phyloP scores from a whole-genome alignment of 2,329 filamentous ascomycete genomes.

The Fusarium beomiforme region DNA sequence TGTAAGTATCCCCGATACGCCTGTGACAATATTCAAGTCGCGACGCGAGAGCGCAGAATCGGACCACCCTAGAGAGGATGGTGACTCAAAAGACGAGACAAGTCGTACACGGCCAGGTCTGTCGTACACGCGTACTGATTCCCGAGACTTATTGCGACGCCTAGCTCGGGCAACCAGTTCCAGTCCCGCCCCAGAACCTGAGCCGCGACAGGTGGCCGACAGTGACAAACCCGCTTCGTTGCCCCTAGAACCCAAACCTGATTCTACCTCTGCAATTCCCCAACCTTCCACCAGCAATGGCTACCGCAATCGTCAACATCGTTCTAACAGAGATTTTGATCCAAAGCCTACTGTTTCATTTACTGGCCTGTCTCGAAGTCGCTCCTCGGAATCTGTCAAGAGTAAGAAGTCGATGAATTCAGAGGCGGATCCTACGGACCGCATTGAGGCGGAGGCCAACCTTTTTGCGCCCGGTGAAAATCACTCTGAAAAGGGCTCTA shows the following conservation, averaged over 20 bases:
- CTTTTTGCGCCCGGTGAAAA: conserved; percentile 66
- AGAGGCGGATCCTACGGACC: conserved; percentile 64
- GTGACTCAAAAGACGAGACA: conserved; percentile 13
- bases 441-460: conserved; percentile 65
- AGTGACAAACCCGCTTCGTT: conserved; percentile 18
- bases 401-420: conserved; percentile 61
- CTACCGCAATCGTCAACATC: conserved; percentile 15
- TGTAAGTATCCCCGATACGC: conserved; percentile 52
- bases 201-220: conserved; percentile 26
- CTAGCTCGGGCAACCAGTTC: conserved; percentile 59
- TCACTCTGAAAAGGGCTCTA: conserved; percentile 65
- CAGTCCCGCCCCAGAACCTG: conserved; percentile 52
- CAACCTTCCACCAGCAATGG: conserved; percentile 31
- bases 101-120: conserved; percentile 27
- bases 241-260: conserved; percentile 26
- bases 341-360: conserved; percentile 59
- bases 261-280: conserved; percentile 21
- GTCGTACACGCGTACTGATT: conserved; percentile 49
- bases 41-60: conserved; percentile 23
- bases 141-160: conserved; percentile 59
- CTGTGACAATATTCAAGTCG: conserved; percentile 53
- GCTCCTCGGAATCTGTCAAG: conserved; percentile 58
- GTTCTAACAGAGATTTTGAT: conserved; percentile 38
- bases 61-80: neutral
- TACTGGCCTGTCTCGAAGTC: conserved; percentile 53